Evolutionary conservation across 805 yeast genomes (phyloP), one percentile per base, ranked within the genome.

Genomic region (Teunomyces tritomae): DNA sequence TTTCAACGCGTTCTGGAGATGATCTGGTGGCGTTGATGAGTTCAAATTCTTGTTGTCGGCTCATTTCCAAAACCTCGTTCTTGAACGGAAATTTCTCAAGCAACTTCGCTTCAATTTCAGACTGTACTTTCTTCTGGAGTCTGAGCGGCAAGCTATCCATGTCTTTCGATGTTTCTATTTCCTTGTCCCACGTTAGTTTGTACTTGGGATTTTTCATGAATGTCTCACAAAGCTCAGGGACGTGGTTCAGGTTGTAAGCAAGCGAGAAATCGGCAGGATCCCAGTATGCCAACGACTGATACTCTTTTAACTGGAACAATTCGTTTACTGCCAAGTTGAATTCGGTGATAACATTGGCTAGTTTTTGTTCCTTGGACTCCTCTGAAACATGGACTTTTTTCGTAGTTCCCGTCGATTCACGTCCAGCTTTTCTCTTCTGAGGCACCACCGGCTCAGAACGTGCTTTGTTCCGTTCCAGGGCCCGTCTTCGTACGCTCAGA

Each of bases 231-330:
- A 63, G 55, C 43, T 65, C 74, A 4, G 74, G 70, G 29, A 65
- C 52, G 13, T 63, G 68, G 9, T 57, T 28, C 27, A 53, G 55
- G 43, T 8, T 55, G 11, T 30, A 32, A 36, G 49, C 47, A 9
- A 46, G 35, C 3, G 68, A 64, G 51, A 67, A 67, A 44, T 67
- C 79, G 45, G 61, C 9, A 0, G 90, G 90, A 52, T 84, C 78
- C 78, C 83, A 86, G 14, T 79, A 80, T 0, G 76, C 79, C 37
- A 85, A 60, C 0, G 88, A 81, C 16, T 82, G 79, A 58, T 77
- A 85, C 54, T 83, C 80, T 48, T 74, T 67, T 26, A 86, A 63
- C 58, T 85, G 89, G 55, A 80, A 85, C 14, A 85, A 64, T 57
- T 86, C 90, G 51, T 82, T 80, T 0, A 80, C 69, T 24, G 79